Base-by-base conservation (phyloP, 345 rosid genomes). In the Xanthoceras sorbifolium region DNA sequence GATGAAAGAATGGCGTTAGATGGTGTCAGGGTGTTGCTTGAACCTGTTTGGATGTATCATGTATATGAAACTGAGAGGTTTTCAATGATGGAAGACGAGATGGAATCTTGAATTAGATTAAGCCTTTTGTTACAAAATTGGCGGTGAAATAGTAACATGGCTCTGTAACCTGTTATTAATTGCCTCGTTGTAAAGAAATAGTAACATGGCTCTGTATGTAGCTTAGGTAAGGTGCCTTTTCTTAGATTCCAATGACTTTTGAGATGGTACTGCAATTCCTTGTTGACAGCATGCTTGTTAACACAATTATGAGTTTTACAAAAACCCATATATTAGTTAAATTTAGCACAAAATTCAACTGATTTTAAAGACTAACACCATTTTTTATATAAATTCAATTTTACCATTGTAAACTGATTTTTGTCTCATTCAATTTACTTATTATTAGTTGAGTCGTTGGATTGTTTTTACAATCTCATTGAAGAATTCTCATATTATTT, bases 1-100 rank as follows among this genome's bases (percentile, higher is more conserved):
- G 86, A 87, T 66, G 81, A 73, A 46, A 79, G 72, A 38, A 84
- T 79, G 72, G 81, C 69, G 75, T 72, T 96, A 28, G 74, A 67
- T 17, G 64, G 78, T 8, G 87, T 92, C 34, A 89, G 84, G 77
- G 85, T 75, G 7, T 79, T 93, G 88, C 97, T 96, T 34, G 90
- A 90, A 77, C 95, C 97, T 73, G 84, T 93, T 77, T 96, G 98
- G 99, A 75, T 86, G 80, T 89, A 92, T 77, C 97, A 92, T 84
- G 83, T 89, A 71, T 88, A 87, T 82, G 98, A 93, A 87, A 90
- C 93, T 1, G 89, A 86, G 64, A 91, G 91, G 85, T 89, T 89
- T 76, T 78, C 86, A 5, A 81, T 71, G 78, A 79, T 75, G 85
- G 89, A 89, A 69, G 88, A 86, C 75, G 84, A 87, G 81, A 67